Conservation (phyloP, 2,329 filamentous ascomycete species). For the Herpotrichia juniperi region DNA sequence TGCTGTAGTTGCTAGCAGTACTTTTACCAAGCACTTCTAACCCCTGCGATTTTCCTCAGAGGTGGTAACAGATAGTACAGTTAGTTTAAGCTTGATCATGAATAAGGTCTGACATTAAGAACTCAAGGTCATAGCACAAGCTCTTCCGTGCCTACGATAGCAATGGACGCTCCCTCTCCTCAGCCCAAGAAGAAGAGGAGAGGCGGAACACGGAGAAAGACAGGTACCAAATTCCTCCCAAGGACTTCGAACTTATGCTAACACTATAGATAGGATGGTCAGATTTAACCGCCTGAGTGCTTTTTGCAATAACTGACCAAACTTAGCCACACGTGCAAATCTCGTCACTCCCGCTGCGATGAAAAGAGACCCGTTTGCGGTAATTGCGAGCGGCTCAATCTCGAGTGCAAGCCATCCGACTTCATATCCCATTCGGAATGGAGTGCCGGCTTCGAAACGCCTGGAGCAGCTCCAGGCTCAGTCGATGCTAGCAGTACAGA, state of each 20-base stretch:
- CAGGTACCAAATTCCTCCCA: conserved; percentile 18
- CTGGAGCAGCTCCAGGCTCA: conserved; percentile 11
- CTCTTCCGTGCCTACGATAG: neutral
- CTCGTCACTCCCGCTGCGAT: conserved; percentile 42
- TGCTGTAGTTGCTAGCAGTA: no score
- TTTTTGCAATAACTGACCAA: conserved; percentile 2
- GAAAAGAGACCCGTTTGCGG: conserved; percentile 41
- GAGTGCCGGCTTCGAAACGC: conserved; percentile 8
- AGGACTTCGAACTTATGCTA: neutral
- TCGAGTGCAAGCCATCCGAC: conserved; percentile 33
- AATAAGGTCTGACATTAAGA: neutral
- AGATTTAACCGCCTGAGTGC: neutral
- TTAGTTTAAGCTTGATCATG: no score
- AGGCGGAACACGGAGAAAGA: conserved; percentile 33
- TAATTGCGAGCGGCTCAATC: conserved; percentile 36
- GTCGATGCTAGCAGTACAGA: neutral
- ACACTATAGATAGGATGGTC: conserved; percentile 22
- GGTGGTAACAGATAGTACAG: no score
- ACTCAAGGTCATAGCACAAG: neutral
- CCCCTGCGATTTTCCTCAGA: no score
- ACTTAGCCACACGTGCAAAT: conserved; percentile 39
- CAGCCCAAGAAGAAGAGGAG: conserved; percentile 29
- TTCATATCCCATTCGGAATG: conserved; percentile 24
- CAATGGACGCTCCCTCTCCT: conserved; percentile 8
- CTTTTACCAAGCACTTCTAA: no score